These are phyloP conservation scores for Hortiboletus flavorubellus DNA, from an alignment of 768 basidiomycete genomes.

Conservation along the genomic window DNA sequence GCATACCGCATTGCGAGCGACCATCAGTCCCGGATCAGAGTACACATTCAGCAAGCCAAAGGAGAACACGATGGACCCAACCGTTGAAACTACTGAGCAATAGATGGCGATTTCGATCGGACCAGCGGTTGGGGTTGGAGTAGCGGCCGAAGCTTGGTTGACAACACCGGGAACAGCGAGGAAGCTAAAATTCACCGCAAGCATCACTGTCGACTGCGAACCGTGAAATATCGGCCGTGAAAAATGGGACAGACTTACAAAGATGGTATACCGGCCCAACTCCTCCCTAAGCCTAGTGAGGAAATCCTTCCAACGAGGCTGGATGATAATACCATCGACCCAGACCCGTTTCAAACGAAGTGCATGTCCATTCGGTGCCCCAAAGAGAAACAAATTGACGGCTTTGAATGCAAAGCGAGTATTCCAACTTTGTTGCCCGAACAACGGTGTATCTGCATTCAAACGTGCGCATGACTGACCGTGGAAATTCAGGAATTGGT, in stretches of 20 bases:
- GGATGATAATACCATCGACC: conserved; percentile 8
- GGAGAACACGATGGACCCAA: conserved; percentile 14
- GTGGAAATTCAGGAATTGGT: conserved; percentile 12
- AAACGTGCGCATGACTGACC: conserved; percentile 12
- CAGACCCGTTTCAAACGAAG: conserved; percentile 12
- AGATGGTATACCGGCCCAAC: conserved; percentile 10
- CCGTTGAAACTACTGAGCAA: conserved; percentile 8
- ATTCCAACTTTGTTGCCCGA: conserved; percentile 8
- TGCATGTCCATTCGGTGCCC: conserved; percentile 7
- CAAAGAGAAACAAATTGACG: background rate
- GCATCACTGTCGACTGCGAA: conserved; percentile 15
- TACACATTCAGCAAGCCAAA: conserved; percentile 9
- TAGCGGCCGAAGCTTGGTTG: background rate
- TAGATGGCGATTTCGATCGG: conserved; percentile 11
- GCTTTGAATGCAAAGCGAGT: background rate
- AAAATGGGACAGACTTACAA: conserved; percentile 1
- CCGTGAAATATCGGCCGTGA: background rate
- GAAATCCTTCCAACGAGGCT: conserved; percentile 13
- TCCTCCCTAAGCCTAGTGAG: conserved; percentile 5
- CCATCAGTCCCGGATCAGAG: conserved; percentile 2
- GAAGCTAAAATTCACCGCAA: conserved; percentile 16
- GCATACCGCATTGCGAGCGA: conserved; percentile 7
- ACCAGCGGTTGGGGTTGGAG: background rate
- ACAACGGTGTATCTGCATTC: conserved; percentile 8
- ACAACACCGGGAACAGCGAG: conserved; percentile 11